phyloP scores from a whole-genome alignment of 495 filamentous ascomycete genomes.

The Aspergillus leporis region DNA sequence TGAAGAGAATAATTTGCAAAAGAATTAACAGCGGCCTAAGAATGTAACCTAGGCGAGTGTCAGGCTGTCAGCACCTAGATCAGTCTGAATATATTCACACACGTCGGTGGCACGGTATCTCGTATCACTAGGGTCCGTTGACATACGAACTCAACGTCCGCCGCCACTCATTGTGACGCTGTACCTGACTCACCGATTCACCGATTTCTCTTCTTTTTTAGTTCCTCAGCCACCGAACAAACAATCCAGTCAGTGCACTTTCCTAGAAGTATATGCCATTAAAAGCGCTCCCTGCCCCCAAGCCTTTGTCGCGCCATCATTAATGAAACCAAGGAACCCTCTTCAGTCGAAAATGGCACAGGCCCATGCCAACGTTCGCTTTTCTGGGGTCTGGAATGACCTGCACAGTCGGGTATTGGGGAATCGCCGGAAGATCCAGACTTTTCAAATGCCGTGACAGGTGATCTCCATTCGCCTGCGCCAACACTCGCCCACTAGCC shows the following conservation, averaged over 20 bases:
- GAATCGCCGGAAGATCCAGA: slow-evolving; percentile 3
- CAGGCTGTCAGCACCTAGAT: not conserved
- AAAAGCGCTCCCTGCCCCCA: too few relatives aligned
- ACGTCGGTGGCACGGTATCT: too few relatives aligned
- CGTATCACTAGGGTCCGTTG: too few relatives aligned
- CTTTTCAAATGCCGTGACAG: not conserved
- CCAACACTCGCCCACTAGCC: not conserved
- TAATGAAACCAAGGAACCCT: too few relatives aligned
- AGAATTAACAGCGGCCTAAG: too few relatives aligned
- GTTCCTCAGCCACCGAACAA: too few relatives aligned
- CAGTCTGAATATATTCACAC: too few relatives aligned
- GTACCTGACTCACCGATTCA: not conserved
- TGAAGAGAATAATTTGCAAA: too few relatives aligned
- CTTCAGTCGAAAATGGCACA: not conserved
- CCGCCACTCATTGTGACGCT: not conserved
- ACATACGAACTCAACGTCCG: not conserved
- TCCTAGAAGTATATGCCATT: too few relatives aligned
- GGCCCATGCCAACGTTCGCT: not conserved
- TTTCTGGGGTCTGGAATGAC: too few relatives aligned
- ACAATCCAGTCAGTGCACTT: too few relatives aligned
- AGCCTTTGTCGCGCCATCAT: too few relatives aligned
- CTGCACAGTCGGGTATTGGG: not conserved
- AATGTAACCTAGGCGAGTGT: not conserved
- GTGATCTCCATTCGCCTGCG: not conserved
- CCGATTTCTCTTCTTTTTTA: not conserved